Conservation (phyloP, 257 asterid genomes). For the Solanum peruvianum region DNA sequence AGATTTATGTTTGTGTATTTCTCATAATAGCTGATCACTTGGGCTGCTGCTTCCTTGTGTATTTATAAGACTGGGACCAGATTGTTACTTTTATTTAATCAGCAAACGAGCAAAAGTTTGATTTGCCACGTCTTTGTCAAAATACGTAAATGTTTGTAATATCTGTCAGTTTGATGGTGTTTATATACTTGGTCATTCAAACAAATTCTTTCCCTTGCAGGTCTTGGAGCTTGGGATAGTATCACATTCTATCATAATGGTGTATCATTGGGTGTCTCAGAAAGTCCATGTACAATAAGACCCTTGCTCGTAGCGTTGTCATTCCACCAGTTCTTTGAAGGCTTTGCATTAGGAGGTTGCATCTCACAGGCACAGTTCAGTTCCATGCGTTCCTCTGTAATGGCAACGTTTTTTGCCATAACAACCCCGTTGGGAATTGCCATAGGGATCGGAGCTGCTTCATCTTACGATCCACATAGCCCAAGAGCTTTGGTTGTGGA, state of each 20-base stretch:
- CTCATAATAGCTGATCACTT: neutral
- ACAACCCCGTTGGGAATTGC: conserved; percentile 84
- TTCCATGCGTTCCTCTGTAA: conserved; percentile 43
- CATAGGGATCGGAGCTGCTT: conserved; percentile 51
- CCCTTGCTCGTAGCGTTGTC: conserved; percentile 81
- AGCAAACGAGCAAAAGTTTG: neutral
- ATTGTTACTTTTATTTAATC: neutral
- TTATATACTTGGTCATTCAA: neutral
- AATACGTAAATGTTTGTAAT: neutral
- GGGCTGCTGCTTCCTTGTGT: neutral
- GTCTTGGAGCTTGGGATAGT: conserved; percentile 89
- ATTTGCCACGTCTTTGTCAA: neutral
- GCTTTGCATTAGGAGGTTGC: conserved; percentile 94
- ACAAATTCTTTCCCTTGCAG: conserved; percentile 16
- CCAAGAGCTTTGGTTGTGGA: conserved; percentile 65
- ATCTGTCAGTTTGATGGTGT: neutral
- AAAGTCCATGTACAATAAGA: conserved; percentile 82
- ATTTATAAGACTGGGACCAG: neutral
- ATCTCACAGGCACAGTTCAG: conserved; percentile 68
- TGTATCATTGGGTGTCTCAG: conserved; percentile 78
- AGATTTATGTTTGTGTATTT: neutral
- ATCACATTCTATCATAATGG: conserved; percentile 94
- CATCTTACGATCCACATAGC: conserved; percentile 59
- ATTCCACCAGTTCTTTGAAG: conserved; percentile 90
- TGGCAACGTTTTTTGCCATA: conserved; percentile 83